Evolutionary conservation across 1,284 basidiomycete species (phyloP).

Genomic region (Schizophyllum amplum): DNA sequence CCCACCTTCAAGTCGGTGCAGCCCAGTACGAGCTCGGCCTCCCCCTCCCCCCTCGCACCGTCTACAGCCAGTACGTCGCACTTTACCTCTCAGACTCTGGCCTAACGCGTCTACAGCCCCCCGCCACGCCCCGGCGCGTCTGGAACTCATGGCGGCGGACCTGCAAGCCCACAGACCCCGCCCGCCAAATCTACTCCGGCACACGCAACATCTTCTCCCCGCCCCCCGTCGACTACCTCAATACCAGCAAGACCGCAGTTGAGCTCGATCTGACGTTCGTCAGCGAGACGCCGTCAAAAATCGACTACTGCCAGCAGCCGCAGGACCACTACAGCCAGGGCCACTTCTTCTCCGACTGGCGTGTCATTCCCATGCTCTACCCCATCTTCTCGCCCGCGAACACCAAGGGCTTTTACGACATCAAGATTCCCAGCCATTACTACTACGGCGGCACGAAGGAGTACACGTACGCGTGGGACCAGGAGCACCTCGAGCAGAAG

Average conservation of each 20-base stretch:
- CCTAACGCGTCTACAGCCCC: slow-evolving; percentile 29
- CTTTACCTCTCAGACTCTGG: background rate
- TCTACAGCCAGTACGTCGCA: background rate
- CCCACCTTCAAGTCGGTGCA: no score
- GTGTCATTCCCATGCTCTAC: slow-evolving; percentile 79
- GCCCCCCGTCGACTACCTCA: background rate
- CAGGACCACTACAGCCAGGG: slow-evolving; percentile 78
- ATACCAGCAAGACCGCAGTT: background rate
- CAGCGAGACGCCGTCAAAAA: slow-evolving; percentile 31
- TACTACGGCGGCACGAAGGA: slow-evolving; percentile 71
- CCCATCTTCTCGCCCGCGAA: slow-evolving; percentile 90
- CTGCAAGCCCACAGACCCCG: slow-evolving; percentile 71
- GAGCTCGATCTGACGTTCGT: slow-evolving; percentile 54
- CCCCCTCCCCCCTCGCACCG: no score
- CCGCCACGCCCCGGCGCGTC: slow-evolving; percentile 76
- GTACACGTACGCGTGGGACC: slow-evolving; percentile 90
- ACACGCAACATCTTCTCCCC: background rate
- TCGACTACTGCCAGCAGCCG: slow-evolving; percentile 76
- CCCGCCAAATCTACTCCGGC: slow-evolving; percentile 77
- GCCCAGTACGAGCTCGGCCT: no score
- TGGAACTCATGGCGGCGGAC: slow-evolving; percentile 95
- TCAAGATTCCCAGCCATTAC: slow-evolving; percentile 90
- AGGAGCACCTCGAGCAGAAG: slow-evolving; percentile 59
- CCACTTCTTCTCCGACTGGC: slow-evolving; percentile 94
- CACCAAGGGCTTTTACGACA: slow-evolving; percentile 77